Base-by-base conservation (phyloP, 768 basidiomycete species). In the Royoungia palumana region DNA sequence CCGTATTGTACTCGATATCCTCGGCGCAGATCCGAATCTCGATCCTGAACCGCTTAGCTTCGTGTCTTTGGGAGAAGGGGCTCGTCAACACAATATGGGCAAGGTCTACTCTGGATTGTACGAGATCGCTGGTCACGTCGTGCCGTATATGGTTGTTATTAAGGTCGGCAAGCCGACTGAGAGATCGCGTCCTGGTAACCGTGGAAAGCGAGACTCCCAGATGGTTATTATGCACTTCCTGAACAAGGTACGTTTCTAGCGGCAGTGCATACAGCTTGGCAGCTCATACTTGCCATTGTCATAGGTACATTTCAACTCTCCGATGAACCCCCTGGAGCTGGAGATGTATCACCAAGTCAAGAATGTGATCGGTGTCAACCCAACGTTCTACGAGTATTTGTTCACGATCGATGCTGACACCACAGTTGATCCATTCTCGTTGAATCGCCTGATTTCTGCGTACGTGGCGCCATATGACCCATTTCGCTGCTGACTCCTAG, bases 281-380 rank as follows among this genome's bases (percentile, higher is more conserved):
- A 3, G 17, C 46, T 56, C 28, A 63, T 4, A 3, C 5, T 14
- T 14, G 21, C 49, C 19, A 2, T 3, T 12, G 37, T 44, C 4
- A 21, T 51, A 93, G 91, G 96, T 98, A 38, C 96, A 98, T 70
- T 98, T 95, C 70, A 91, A 94, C 66, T 70, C 91, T 19, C 86
- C 94, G 0, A 98, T 99, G 96, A 91, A 88, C 61, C 96, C 96
- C 1, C 71, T 95, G 53, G 96, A 99, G 71, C 72, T 99, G 45
- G 96, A 99, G 73, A 95, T 99, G 74, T 98, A 94, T 64, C 96
- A 98, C 66, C 96, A 99, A 70, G 94, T 98, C 78, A 93, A 97
- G 80, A 99, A 99, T 62, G 94, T 98, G 46, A 97, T 99, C 59
- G 96, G 96, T 69, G 93, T 99, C 62, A 96, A 99, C 70, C 96